Base-by-base conservation (phyloP, 1,139 yeast genomes). In the Hansenula lynferdii region DNA sequence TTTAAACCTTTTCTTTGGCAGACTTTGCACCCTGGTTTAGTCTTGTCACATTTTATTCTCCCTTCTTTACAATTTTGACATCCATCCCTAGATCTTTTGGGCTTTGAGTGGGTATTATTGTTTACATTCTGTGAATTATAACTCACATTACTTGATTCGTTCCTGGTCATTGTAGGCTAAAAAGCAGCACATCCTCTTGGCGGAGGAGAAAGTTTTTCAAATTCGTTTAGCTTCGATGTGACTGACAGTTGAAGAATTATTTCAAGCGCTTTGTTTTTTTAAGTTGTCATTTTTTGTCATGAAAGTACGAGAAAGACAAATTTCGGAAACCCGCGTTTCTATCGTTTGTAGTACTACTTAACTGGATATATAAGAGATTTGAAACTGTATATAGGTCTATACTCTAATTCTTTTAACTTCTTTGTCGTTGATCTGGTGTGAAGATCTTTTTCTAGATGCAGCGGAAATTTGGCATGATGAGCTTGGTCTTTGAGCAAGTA, bases 11-110 rank as follows among this genome's bases (percentile, higher is more conserved):
- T 36, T 16, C 41, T 34, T 4, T 19, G n/a, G 19, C 46, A 43
- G 12, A 31, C 33, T 11, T 35, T 37, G 21, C 46, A 43, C 2
- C 10, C 8, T 19, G 46, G 46, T 16, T 41, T 43, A 3, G 38
- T n/a, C 23, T 33, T 34, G 26, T 43, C 44, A 37, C 46, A 43
- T 14, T 41, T 43, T 12, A 43, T 30, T 15, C 38, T 37, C 2
- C 24, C 26, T 6, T 19, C 30, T 28, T 41, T 43, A 24, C 46
- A 43, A 21, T 24, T 36, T 20, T 41, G 46, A 21, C 46, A 43
- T 6, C 46, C 46, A 25, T 41, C 41, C 20, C 46, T 36, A 1
- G 41, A 43, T 12, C 46, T 35, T 22, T 24, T 36, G 2, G 26
- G 23, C 20, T 38, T 41, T 11, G 27, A 19, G 9, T 24, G 34